These are phyloP conservation scores for Cucurbita argyrosperma DNA, from an alignment of 306 rosid genomes.

Conservation along the genomic window DNA sequence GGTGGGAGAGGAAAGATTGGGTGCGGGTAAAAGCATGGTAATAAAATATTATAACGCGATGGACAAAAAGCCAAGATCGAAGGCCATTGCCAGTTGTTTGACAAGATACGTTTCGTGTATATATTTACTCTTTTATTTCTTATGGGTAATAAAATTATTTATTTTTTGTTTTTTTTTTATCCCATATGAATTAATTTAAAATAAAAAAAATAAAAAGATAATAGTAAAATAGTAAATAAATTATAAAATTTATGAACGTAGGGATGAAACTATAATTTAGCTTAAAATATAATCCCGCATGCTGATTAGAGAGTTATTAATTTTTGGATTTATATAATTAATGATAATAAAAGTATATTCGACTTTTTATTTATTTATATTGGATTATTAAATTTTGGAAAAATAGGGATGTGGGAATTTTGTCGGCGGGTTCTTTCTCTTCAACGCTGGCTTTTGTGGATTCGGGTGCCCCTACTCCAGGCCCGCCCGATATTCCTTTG, in stretches of 20 bases:
- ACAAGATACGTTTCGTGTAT: background rate
- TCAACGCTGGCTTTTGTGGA: background rate
- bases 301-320: background rate
- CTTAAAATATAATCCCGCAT: too few relatives aligned
- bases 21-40: background rate
- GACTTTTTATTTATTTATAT: background rate
- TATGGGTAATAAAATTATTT: background rate
- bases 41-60: background rate
- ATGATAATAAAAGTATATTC: background rate
- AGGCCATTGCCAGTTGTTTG: background rate
- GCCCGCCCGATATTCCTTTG: slow-evolving; percentile 18
- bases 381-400: background rate
- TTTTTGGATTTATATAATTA: background rate
- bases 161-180: background rate
- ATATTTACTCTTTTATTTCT: background rate
- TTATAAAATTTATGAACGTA: too few relatives aligned
- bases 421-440: slow-evolving; percentile 16
- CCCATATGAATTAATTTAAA: too few relatives aligned
- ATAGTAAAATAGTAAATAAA: background rate
- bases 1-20: background rate
- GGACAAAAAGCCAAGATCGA: background rate
- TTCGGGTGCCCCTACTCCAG: background rate
- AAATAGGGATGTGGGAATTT: slow-evolving; percentile 12
- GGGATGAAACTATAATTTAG: background rate
- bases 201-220: too few relatives aligned